phyloP scores from a whole-genome alignment of 345 rosid species.

The Corchorus olitorius region DNA sequence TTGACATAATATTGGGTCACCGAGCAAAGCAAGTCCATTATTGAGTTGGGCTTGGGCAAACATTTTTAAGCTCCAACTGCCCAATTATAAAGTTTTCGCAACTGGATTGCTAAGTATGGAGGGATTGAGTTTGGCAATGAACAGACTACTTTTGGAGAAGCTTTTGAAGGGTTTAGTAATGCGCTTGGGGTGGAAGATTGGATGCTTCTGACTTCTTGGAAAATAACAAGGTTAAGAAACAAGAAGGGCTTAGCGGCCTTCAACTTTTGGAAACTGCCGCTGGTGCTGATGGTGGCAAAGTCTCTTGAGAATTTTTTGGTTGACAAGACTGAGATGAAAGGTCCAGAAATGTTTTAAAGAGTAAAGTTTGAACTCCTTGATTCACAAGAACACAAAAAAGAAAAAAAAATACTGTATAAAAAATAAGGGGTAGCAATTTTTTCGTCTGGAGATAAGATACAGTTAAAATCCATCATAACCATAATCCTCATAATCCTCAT shows the following conservation, averaged over 20 bases:
- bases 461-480: background rate
- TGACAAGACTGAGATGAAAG: conserved; percentile 84
- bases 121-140: conserved; percentile 92
- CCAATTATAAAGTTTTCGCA: too few relatives aligned
- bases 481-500: background rate
- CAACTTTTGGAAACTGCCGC: conserved; percentile 76
- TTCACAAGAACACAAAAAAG: too few relatives aligned
- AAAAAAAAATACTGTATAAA: too few relatives aligned
- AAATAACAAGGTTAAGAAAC: conserved; percentile 63
- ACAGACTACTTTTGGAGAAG: conserved; percentile 87
- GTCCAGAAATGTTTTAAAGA: conserved; percentile 69
- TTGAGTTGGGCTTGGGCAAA: too few relatives aligned
- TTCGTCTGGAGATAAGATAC: too few relatives aligned
- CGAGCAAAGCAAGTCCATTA: too few relatives aligned
- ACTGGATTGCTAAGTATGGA: conserved; percentile 52
- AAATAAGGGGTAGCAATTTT: too few relatives aligned
- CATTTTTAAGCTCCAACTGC: too few relatives aligned
- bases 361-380: too few relatives aligned
- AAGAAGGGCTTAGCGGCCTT: conserved; percentile 93
- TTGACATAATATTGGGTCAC: too few relatives aligned
- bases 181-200: conserved; percentile 97
- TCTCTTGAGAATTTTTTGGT: conserved; percentile 76
- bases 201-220: conserved; percentile 95
- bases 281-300: conserved; percentile 44
- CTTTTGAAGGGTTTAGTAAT: conserved; percentile 82